phyloP scores from a whole-genome alignment of 371 early-diverging fungal genomes.

The Batkoa obscura region DNA sequence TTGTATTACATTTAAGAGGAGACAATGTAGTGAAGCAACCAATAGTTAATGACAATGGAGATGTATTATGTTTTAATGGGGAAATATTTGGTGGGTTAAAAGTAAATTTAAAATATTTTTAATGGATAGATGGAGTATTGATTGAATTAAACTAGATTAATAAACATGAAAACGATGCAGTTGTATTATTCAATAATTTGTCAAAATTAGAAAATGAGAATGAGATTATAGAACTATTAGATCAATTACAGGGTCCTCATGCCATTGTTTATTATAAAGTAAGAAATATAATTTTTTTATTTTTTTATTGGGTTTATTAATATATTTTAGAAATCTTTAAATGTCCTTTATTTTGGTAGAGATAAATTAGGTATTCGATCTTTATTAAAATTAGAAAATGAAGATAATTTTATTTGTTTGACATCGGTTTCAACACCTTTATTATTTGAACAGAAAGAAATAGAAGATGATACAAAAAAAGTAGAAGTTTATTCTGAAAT shows the following conservation, averaged over 20 bases:
- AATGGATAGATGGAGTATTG: background rate
- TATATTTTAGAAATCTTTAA: background rate
- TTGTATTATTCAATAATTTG: conserved; percentile 21
- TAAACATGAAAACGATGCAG: conserved; percentile 29
- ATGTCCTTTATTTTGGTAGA: conserved; percentile 1
- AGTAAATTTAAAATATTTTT: conserved; percentile 10
- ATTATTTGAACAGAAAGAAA: too few relatives aligned
- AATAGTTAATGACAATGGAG: conserved; percentile 19
- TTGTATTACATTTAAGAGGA: conserved; percentile 69
- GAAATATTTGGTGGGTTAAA: conserved; percentile 56
- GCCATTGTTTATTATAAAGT: conserved; percentile 48
- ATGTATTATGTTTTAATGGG: conserved; percentile 63
- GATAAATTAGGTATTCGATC: conserved; percentile 8
- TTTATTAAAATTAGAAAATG: too few relatives aligned
- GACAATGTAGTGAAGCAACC: conserved; percentile 43
- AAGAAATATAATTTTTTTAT: background rate
- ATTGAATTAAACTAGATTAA: conserved; percentile 10
- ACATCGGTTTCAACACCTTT: too few relatives aligned
- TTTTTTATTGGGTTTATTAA: background rate
- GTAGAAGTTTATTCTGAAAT: too few relatives aligned
- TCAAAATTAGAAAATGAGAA: conserved; percentile 9
- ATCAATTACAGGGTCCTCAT: conserved; percentile 51
- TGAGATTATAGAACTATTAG: conserved; percentile 20
- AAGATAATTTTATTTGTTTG: too few relatives aligned
- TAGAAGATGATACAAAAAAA: too few relatives aligned